Evolutionary conservation across 306 rosid species (phyloP).

Genomic region (Inga leiocalycina): DNA sequence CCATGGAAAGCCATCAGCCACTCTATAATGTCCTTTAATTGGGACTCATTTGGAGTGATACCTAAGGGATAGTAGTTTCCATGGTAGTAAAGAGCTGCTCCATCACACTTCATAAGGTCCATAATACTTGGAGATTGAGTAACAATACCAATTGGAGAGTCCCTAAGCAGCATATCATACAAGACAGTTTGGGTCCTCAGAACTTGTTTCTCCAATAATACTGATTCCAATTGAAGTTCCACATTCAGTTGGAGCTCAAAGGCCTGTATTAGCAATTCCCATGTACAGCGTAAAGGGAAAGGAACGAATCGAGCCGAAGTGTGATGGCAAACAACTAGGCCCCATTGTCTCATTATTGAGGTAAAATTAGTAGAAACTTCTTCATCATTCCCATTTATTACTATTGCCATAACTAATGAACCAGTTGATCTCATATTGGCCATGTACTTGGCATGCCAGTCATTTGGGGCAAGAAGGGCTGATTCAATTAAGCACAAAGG

Average conservation of each 20-base stretch:
- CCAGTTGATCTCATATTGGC: conserved; percentile 93
- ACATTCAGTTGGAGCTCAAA: conserved; percentile 85
- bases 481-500: conserved; percentile 87
- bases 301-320: conserved; percentile 79
- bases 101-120: conserved; percentile 92
- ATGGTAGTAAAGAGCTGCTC: conserved; percentile 82
- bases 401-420: conserved; percentile 77
- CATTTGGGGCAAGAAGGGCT: conserved; percentile 88
- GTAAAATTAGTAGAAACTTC: conserved; percentile 48
- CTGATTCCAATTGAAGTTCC: conserved; percentile 80
- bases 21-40: conserved; percentile 78
- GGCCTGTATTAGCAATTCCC: conserved; percentile 93
- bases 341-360: conserved; percentile 80
- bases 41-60: conserved; percentile 74
- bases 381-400: conserved; percentile 67
- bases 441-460: conserved; percentile 96
- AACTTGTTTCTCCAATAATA: conserved; percentile 73
- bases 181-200: conserved; percentile 83
- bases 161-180: conserved; percentile 95
- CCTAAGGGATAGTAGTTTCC: conserved; percentile 76
- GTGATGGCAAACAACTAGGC: conserved; percentile 95
- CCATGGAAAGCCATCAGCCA: conserved; percentile 83
- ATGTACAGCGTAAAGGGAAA: conserved; percentile 81
- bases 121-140: conserved; percentile 90
- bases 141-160: conserved; percentile 77